Evolutionary conservation across 208 protist genomes (phyloP), one percentile per base, ranked within the genome.

Genomic region (Borovskyia barvae): DNA sequence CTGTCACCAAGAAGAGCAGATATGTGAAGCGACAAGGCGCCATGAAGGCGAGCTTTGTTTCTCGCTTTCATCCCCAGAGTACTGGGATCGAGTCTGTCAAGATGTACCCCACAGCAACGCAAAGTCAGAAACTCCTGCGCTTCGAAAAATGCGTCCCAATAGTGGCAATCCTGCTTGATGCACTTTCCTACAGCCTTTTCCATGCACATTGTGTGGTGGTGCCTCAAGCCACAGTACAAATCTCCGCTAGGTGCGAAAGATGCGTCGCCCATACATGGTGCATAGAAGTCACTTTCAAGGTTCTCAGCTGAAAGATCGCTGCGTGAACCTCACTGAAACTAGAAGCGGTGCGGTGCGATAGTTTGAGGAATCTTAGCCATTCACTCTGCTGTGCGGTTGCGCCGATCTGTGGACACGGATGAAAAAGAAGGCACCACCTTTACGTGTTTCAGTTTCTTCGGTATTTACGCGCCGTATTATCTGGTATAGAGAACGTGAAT

Each of bases 141-240:
- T 37, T 33, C 25, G 12, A n/a, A 29, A 32, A 39, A 5, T 14
- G 11, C 48, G 48, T 53, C 30, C 48, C 48, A 53, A 12, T 39
- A 39, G 22, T 37, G 7, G 28, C 48, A 53, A 14, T 3, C 7
- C 32, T 5, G 6, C 4, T 3, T 22, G 32, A 4, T 5, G 28
- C 48, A 53, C 3, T 9, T 12, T 7, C 48, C 48, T 6, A 8
- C 3, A 15, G 30, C 48, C 15, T 53, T 32, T 11, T 15, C 5
- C 48, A 53, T 33, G 48, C 48, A 53, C 28, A 53, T 29, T 11
- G 48, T 53, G 28, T 14, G 24, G 14, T 5, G 25, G 17, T 53
- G 48, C 20, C 7, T 9, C 5, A 8, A 11, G 30, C 17, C 17
- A 20, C 48, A 53, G 28, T 53, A 7, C 7, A n/a, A 12, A 28